Evolutionary conservation across 2,329 filamentous ascomycete genomes (phyloP), one percentile per base, ranked within the genome.

Genomic region (Botrytis squamosa): DNA sequence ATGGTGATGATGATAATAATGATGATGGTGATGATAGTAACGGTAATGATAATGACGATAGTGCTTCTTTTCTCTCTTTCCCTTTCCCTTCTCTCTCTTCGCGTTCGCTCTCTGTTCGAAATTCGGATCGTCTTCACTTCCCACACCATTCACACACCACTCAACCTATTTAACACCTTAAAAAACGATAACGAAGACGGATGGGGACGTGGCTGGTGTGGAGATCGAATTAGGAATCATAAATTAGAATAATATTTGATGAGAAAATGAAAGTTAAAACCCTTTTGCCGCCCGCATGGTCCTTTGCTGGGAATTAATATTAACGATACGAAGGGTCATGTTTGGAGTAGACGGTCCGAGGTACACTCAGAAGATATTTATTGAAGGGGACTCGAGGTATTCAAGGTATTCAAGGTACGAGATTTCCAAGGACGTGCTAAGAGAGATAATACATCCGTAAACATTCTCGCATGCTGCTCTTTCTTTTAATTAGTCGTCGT

Each of bases 401-500:
- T 33, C 29, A 60, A 33, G 57, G 36, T 42, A 42, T 29, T 10
- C 44, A 49, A 38, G 10, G 25, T 66, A 49, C 64, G 3, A n/a
- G 38, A 38, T 20, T 42, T 12, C 16, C 25, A 64, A 20, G 62
- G 7, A 29, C n/a, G 62, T 57, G n/a, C 52, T 57, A 29, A 18
- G n/a, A 33, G 8, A 63, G 25, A n/a, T 18, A 10, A n/a, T 18
- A 10, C 22, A 42, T 8, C 38, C 60, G 59, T 46, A 16, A 33
- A 18, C 40, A 46, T 33, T 46, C 20, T 46, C 29, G 18, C 42
- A 46, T 22, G 25, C 10, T 36, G 29, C 63, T 29, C 63, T 29
- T 46, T 66, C 42, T 46, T 66, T 66, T 66, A 49, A 66, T 66
- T 66, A 52, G 20, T 52, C 52, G 40, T 64, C 38, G 62, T 22